Conservation (phyloP, 2,329 filamentous ascomycete genomes). For the Chrysosporium queenslandicum region DNA sequence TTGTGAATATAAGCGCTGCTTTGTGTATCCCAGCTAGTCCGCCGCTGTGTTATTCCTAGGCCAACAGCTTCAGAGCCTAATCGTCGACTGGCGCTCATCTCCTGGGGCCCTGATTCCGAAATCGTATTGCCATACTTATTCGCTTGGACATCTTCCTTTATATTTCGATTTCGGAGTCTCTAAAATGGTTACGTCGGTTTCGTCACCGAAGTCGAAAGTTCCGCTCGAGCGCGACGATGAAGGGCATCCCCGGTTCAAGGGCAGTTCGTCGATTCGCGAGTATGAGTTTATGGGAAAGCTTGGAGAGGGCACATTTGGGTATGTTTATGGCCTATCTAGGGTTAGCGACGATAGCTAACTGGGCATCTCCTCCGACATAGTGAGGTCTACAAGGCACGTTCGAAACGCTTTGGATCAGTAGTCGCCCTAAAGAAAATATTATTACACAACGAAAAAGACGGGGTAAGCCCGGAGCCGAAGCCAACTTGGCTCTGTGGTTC, state of each 20-base stretch:
- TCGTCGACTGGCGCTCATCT: neutral
- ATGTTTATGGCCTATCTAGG: constrained; percentile 25
- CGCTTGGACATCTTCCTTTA: neutral
- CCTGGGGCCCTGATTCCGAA: neutral
- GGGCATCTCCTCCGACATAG: constrained; percentile 32
- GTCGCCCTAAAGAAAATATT: constrained; percentile 97
- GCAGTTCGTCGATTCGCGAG: constrained; percentile 56
- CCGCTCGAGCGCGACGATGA: constrained; percentile 39
- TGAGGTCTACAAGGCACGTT: constrained; percentile 83
- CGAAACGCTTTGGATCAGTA: constrained; percentile 60
- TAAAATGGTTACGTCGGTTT: constrained; percentile 26
- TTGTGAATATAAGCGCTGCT: too few relatives aligned
- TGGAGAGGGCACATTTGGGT: constrained; percentile 93
- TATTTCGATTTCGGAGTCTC: neutral
- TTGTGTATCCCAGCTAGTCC: too few relatives aligned
- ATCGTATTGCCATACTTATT: neutral
- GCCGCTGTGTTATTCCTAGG: too few relatives aligned
- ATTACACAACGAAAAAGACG: constrained; percentile 99
- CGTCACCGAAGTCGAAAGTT: constrained; percentile 22
- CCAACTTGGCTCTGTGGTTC: neutral
- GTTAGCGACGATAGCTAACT: constrained; percentile 15
- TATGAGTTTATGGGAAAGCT: constrained; percentile 46
- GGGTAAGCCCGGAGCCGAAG: constrained; percentile 44
- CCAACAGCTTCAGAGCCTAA: too few relatives aligned
- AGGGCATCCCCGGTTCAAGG: constrained; percentile 56